A percentile compares a stretch with the other conserved stretches of the same genome.
Evolutionary conservation across 305 asterid species (phyloP).

Genomic region (Solanum hybrid): DNA sequence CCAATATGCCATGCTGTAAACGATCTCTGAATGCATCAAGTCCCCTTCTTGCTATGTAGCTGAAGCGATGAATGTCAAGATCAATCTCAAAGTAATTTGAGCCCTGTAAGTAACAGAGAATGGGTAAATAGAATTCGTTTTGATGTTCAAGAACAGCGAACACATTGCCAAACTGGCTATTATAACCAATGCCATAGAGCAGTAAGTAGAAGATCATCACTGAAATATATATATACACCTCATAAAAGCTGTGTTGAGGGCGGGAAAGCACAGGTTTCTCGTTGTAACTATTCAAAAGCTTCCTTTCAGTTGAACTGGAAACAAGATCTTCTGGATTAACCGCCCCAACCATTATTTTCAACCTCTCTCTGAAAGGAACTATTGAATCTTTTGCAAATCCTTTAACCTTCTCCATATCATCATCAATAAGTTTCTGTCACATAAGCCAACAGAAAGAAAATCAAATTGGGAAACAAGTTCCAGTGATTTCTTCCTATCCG

Average conservation of each 20-base stretch:
- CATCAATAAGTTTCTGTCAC: conserved; percentile 66
- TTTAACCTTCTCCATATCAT: conserved; percentile 75
- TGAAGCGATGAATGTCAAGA: conserved; percentile 96
- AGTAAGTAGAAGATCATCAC: not conserved
- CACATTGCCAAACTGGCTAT: not conserved
- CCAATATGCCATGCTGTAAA: conserved; percentile 51
- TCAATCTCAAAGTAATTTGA: conserved; percentile 84
- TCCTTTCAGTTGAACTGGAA: conserved; percentile 78
- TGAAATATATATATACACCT: conserved; percentile 23
- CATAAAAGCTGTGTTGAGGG: conserved; percentile 86
- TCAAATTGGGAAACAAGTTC: not conserved
- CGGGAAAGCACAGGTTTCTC: conserved; percentile 96
- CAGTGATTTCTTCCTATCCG: not conserved
- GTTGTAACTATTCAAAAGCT: conserved; percentile 77
- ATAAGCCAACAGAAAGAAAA: not conserved
- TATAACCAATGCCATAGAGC: not conserved
- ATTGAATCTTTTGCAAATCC: conserved; percentile 84
- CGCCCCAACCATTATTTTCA: conserved; percentile 85
- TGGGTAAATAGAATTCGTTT: not conserved
- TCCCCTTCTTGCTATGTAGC: conserved; percentile 94
- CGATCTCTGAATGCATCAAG: conserved; percentile 92
- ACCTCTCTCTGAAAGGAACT: conserved; percentile 79
- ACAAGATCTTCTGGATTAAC: conserved; percentile 82
- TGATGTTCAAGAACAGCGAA: not conserved
- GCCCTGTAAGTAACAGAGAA: conserved; percentile 33